phyloP scores from a whole-genome alignment of 352 stramenopile species.

The Pythium biforme region DNA sequence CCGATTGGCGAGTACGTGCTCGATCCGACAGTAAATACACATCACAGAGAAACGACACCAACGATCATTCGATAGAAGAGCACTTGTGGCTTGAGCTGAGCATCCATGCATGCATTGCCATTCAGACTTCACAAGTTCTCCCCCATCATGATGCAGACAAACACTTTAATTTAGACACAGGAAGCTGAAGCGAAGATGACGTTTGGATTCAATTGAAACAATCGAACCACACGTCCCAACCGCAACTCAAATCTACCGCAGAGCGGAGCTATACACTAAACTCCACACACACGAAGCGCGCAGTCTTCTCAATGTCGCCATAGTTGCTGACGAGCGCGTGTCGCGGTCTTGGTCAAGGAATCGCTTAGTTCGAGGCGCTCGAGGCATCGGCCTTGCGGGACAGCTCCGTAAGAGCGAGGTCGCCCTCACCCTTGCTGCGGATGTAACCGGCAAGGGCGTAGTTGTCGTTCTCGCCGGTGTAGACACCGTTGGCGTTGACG shows the following conservation, averaged over 20 bases:
- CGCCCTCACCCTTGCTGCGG: conserved; percentile 93
- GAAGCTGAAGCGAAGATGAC: conserved; percentile 8
- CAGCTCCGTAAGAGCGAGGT: conserved; percentile 92
- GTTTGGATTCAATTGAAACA: conserved; percentile 17
- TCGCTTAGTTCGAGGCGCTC: conserved; percentile 41
- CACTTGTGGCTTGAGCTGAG: not conserved
- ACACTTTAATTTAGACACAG: conserved; percentile 5
- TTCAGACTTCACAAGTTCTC: too few species aligned
- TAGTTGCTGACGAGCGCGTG: not conserved
- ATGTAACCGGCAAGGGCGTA: conserved; percentile 97
- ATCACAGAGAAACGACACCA: not conserved
- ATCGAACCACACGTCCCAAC: conserved; percentile 18
- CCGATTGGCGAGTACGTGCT: not conserved
- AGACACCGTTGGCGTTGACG: conserved; percentile 96
- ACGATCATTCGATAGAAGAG: too few species aligned
- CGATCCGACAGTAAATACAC: not conserved
- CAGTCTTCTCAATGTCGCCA: not conserved
- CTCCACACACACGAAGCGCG: not conserved
- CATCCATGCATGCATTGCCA: not conserved
- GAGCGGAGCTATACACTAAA: conserved; percentile 22
- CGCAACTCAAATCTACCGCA: conserved; percentile 20
- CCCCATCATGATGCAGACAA: not conserved
- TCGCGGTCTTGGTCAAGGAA: conserved; percentile 6
- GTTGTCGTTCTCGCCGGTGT: conserved; percentile 95
- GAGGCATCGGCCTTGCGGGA: conserved; percentile 71